phyloP scores from a whole-genome alignment of 306 rosid genomes.

The Cucurbita maxima region DNA sequence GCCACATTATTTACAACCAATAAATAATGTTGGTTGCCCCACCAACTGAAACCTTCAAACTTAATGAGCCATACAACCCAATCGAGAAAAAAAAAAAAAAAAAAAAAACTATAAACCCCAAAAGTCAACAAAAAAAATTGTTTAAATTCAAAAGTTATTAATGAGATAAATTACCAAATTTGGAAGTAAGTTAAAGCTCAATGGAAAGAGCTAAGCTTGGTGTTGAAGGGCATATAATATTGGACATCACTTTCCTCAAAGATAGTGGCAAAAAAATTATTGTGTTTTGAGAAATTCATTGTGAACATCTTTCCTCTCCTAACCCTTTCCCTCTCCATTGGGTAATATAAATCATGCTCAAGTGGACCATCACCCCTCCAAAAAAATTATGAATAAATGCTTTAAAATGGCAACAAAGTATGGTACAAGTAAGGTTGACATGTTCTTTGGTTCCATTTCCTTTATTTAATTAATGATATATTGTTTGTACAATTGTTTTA shows the following conservation, averaged over 20 bases:
- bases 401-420: background rate
- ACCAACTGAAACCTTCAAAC: background rate
- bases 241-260: background rate
- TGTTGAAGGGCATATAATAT: background rate
- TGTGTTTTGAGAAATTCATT: background rate
- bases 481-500: too few species aligned
- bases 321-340: background rate
- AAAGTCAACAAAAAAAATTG: background rate
- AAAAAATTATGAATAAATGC: background rate
- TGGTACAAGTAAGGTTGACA: background rate
- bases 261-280: background rate
- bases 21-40: background rate
- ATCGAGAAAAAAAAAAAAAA: background rate
- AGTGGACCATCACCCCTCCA: background rate
- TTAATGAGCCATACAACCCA: background rate
- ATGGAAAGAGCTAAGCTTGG: background rate
- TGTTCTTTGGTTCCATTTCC: too few species aligned
- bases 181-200: background rate
- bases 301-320: background rate
- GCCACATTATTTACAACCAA: background rate
- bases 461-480: too few species aligned
- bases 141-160: background rate
- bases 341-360: constrained; percentile 3
- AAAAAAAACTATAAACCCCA: too few species aligned
- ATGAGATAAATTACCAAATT: background rate